Conservation (phyloP, 2,329 filamentous ascomycete genomes). For the Diplodia intermedia region DNA sequence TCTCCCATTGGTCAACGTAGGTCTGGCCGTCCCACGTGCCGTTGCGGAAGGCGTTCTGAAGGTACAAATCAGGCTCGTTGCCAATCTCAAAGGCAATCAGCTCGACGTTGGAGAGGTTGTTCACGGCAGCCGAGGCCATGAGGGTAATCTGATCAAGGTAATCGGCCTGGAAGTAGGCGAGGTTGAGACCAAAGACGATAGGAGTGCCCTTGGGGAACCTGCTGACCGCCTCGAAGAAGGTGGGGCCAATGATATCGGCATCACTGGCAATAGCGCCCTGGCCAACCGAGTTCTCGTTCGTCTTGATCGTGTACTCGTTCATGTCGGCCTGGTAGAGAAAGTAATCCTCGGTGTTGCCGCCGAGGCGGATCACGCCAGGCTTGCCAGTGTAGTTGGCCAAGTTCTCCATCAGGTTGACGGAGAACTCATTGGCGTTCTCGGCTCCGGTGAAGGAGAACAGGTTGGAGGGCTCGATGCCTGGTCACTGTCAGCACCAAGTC, state of each 20-base stretch:
- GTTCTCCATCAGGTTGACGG: constrained; percentile 58
- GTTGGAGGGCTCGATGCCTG: constrained; percentile 60
- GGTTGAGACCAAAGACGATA: constrained; percentile 58
- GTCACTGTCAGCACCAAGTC: constrained; percentile 42
- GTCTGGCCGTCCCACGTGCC: constrained; percentile 53
- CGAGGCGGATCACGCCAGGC: constrained; percentile 58
- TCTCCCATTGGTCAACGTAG: constrained; percentile 57
- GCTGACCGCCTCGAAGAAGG: constrained; percentile 57
- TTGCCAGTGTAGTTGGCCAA: constrained; percentile 58
- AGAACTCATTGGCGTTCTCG: constrained; percentile 52
- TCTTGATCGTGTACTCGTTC: constrained; percentile 46
- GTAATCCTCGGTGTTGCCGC: constrained; percentile 61
- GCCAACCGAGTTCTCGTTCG: constrained; percentile 50
- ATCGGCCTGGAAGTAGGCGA: constrained; percentile 56
- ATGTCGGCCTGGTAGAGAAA: constrained; percentile 54
- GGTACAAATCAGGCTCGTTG: constrained; percentile 53
- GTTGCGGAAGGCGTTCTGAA: constrained; percentile 55
- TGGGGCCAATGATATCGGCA: constrained; percentile 56
- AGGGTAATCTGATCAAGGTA: constrained; percentile 53
- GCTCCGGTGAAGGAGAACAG: constrained; percentile 60
- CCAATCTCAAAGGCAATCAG: constrained; percentile 54
- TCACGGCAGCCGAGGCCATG: constrained; percentile 50
- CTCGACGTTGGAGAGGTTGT: constrained; percentile 48
- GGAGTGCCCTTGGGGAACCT: constrained; percentile 59
- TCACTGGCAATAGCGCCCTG: constrained; percentile 53